These are phyloP conservation scores for Phaeotremella skinneri DNA, from an alignment of 768 basidiomycete genomes.

Conservation along the genomic window DNA sequence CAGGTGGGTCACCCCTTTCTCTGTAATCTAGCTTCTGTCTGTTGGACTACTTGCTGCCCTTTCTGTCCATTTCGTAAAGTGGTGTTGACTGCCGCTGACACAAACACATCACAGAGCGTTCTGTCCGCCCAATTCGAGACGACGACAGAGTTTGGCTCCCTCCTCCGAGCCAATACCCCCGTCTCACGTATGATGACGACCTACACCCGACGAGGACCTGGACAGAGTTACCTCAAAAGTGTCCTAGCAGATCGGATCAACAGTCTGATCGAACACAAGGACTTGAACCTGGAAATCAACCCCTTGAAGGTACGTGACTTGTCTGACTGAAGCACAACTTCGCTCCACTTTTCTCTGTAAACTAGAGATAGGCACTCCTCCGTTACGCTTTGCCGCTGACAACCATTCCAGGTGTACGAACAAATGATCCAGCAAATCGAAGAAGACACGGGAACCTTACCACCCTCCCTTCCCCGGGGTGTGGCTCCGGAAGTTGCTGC, in stretches of 20 bases:
- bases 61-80: background rate
- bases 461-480: slow-evolving; percentile 84
- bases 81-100: background rate
- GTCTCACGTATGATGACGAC: slow-evolving; percentile 99
- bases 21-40: too few relatives aligned
- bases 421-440: slow-evolving; percentile 99
- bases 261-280: slow-evolving; percentile 97
- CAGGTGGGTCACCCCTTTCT: slow-evolving; percentile 53
- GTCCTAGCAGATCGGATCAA: slow-evolving; percentile 98
- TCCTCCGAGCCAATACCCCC: slow-evolving; percentile 96
- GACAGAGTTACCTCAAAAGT: slow-evolving; percentile 96
- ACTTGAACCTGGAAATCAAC: slow-evolving; percentile 98
- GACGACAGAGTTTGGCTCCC: slow-evolving; percentile 96
- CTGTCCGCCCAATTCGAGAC: slow-evolving; percentile 98
- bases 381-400: slow-evolving; percentile 2
- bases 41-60: slow-evolving; percentile 4
- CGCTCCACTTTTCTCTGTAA: background rate
- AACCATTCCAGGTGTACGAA: slow-evolving; percentile 77
- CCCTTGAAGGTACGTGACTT: slow-evolving; percentile 88
- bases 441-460: slow-evolving; percentile 89
- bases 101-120: slow-evolving; percentile 65
- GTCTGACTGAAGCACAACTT: too few relatives aligned
- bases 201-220: slow-evolving; percentile 96
- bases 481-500: slow-evolving; percentile 93
- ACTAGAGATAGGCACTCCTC: too few relatives aligned